Percentiles rank a stretch among this genome's conserved stretches.
These are phyloP conservation scores for Chaetoceros tenuissimus DNA, from an alignment of 108 stramenopile species.

Conservation along the genomic window DNA sequence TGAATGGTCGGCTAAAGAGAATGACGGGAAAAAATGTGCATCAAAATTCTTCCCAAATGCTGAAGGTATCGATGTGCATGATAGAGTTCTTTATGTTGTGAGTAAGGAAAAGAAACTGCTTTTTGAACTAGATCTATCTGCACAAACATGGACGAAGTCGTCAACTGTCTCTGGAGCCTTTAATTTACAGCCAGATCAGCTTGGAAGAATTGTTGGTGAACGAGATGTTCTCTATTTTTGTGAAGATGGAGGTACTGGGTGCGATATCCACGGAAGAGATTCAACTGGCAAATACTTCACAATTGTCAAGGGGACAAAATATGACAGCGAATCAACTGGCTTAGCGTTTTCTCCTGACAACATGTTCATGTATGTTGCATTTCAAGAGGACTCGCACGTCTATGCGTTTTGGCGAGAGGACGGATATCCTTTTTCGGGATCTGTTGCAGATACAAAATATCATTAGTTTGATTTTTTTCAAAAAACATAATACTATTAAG, in stretches of 20 bases:
- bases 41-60: constrained; percentile 18
- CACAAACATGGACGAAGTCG: constrained; percentile 3
- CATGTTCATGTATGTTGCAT: constrained; percentile 43
- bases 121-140: constrained; percentile 28
- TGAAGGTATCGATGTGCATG: constrained; percentile 35
- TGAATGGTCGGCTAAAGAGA: constrained; percentile 22
- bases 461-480: too few species aligned
- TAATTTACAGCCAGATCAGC: constrained; percentile 28
- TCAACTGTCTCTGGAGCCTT: constrained; percentile 23
- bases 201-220: constrained; percentile 5
- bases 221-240: constrained; percentile 35
- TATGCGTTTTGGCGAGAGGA: constrained; percentile 37
- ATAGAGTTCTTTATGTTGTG: constrained; percentile 36
- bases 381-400: constrained; percentile 33
- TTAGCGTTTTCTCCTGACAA: constrained; percentile 48
- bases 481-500: too few species aligned
- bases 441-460: too few species aligned
- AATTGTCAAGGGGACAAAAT: constrained; percentile 24
- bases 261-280: constrained; percentile 37
- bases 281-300: constrained; percentile 19
- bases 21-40: constrained; percentile 7
- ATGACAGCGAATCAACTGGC: constrained; percentile 39
- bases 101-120: constrained; percentile 24
- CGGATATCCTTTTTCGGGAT: constrained; percentile 31
- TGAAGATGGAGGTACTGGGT: constrained; percentile 28